These are phyloP conservation scores for Bipolaris oryzae DNA, from an alignment of 2,329 filamentous ascomycete species.

Conservation along the genomic window DNA sequence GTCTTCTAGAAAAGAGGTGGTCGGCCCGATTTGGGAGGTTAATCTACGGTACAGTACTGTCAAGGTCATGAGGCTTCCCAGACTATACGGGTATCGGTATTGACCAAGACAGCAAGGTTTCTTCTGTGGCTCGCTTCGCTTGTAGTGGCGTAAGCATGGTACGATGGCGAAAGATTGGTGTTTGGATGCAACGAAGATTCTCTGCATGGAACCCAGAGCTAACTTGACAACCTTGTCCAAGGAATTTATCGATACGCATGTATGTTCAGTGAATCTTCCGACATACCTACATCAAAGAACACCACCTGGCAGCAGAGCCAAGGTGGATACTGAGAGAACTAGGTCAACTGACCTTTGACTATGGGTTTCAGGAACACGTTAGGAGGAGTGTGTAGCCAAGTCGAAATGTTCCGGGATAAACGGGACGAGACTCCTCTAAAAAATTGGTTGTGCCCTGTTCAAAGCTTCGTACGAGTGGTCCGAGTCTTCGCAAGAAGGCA, in stretches of 20 bases:
- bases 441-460: conserved; percentile 25
- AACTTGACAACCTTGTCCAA: not conserved
- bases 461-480: conserved; percentile 25
- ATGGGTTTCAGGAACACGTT: conserved; percentile 17
- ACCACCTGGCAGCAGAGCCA: not conserved
- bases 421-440: conserved; percentile 43
- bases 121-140: conserved; percentile 10
- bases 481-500: conserved; percentile 31
- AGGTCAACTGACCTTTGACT: conserved; percentile 9
- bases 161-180: not conserved
- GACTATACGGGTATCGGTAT: conserved; percentile 11
- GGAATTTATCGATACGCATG: not conserved
- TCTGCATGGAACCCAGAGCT: not conserved
- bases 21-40: conserved; percentile 25
- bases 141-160: not conserved
- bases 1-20: conserved; percentile 29
- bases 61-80: conserved; percentile 30
- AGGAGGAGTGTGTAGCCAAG: conserved; percentile 10
- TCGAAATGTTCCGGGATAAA: conserved; percentile 37
- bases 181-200: not conserved
- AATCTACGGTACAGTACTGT: conserved; percentile 15
- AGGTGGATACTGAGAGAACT: conserved; percentile 5
- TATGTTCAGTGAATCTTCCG: not conserved
- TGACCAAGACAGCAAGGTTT: not conserved
- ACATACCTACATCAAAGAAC: not conserved